Conservation (phyloP, 345 rosid genomes). For the Rhizophora apiculata region DNA sequence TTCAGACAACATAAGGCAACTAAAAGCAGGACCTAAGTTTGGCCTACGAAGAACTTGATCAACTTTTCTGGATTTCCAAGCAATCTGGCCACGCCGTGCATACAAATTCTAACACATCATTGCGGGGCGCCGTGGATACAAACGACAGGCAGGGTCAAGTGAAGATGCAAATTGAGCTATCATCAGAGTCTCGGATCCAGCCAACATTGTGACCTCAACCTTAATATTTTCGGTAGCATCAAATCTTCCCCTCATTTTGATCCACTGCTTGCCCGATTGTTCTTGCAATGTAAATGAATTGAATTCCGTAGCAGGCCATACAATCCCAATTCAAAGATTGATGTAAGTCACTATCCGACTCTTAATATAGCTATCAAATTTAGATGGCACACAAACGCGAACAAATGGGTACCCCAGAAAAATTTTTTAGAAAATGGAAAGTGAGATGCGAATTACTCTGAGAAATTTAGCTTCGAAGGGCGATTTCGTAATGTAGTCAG, state of each 20-base stretch:
- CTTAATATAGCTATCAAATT: too few species aligned
- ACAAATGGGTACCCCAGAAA: too few species aligned
- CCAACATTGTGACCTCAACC: conserved; percentile 68
- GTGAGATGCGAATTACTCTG: too few species aligned
- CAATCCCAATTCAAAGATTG: too few species aligned
- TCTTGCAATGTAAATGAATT: conserved; percentile 56
- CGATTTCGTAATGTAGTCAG: too few species aligned
- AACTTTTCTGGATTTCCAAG: conserved; percentile 51
- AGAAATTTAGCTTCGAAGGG: too few species aligned
- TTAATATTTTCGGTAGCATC: conserved; percentile 44
- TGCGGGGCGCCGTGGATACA: conserved; percentile 42
- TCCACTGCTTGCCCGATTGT: conserved; percentile 50
- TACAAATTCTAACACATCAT: conserved; percentile 39
- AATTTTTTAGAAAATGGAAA: too few species aligned
- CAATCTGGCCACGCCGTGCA: conserved; percentile 75
- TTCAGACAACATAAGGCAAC: conserved; percentile 24
- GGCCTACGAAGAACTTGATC: conserved; percentile 35
- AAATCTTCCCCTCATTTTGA: conserved; percentile 45
- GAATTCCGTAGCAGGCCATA: conserved; percentile 50
- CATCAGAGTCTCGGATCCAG: conserved; percentile 50
- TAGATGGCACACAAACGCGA: too few species aligned
- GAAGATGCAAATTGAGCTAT: conserved; percentile 47
- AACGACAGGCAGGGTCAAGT: conserved; percentile 54
- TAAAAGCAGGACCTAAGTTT: conserved; percentile 61
- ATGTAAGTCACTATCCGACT: too few species aligned